Base-by-base conservation (phyloP, 139 green algal species). In the Picochlorum sp. region DNA sequence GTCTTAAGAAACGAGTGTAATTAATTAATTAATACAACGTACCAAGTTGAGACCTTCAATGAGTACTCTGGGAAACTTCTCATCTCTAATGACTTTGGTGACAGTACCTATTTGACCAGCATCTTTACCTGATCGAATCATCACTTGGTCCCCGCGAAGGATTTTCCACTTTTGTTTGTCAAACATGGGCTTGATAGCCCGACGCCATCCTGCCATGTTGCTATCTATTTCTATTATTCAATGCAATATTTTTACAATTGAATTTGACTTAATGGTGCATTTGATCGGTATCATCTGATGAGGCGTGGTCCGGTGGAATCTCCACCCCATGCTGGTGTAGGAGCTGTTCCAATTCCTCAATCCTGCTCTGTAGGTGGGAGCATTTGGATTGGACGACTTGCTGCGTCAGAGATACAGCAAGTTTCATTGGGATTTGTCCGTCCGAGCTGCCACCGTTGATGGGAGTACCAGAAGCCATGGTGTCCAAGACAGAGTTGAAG, bases 11-110 rank as follows among this genome's bases (percentile, higher is more conserved):
- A 30, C 28, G 6, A 30, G 28, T 30, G 28, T 30, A 2, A 24
- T 24, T 24, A 26, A 24, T 24, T 24, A 26, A 26, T 26, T 26
- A 30, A 30, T 30, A 30, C 26, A 52, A 6, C 81, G 34, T 68
- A 92, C 85, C 81, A 92, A 61, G 59, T 92, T 90, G 3, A 75
- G 63, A 28, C 85, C 85, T 45, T 90, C 79, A 7, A 92, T 77
- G n/a, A 88, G 54, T 16, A 92, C 79, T 0, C 56, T 57, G 4
- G 80, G 80, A 11, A 76, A 80, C 41, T 78, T 70, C 1, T 57
- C 13, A 64, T 84, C 74, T 23, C 80, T 76, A 4, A 83, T 72
- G 23, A 86, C 80, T 38, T 75, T 77, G 49, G 61, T 58, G 10
- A 92, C 74, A 1, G 62, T 81, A 18, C 85, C 85, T 18, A 68